Conservation (phyloP, 1,139 yeast genomes). For the Diutina ranongensis region DNA sequence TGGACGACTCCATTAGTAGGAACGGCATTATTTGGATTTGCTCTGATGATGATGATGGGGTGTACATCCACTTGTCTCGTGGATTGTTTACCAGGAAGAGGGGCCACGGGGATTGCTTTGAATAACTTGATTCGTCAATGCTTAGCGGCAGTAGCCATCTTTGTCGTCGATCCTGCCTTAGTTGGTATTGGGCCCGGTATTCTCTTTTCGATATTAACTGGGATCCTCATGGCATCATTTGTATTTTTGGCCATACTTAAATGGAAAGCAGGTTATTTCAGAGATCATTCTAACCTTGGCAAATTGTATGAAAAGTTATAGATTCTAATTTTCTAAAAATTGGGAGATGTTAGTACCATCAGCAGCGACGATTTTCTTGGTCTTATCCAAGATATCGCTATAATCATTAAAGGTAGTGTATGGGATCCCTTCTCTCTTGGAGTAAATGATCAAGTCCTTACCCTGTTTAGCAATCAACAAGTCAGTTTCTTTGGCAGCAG, state of each 20-base stretch:
- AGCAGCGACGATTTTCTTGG: conserved; percentile 10
- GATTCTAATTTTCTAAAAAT: neutral
- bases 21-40: conserved; percentile 70
- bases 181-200: conserved; percentile 60
- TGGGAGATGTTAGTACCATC: conserved; percentile 2
- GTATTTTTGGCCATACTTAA: conserved; percentile 38
- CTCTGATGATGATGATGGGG: conserved; percentile 77
- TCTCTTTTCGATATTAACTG: conserved; percentile 56
- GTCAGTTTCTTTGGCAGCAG: conserved; percentile 93
- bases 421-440: conserved; percentile 70
- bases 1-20: conserved; percentile 78
- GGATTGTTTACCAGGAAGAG: conserved; percentile 78
- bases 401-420: conserved; percentile 74
- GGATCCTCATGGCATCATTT: conserved; percentile 38
- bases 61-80: conserved; percentile 73
- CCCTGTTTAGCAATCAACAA: conserved; percentile 89
- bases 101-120: conserved; percentile 82
- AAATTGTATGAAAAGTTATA: conserved; percentile 33
- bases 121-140: conserved; percentile 66
- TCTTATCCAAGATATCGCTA: conserved; percentile 50
- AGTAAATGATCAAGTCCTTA: conserved; percentile 76
- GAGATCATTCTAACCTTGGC: conserved; percentile 55
- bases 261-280: conserved; percentile 48
- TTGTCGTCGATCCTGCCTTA: conserved; percentile 58
- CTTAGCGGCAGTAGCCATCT: conserved; percentile 68